Evolutionary conservation across 345 rosid genomes (phyloP).

Genomic region (Melaleuca alternifolia): DNA sequence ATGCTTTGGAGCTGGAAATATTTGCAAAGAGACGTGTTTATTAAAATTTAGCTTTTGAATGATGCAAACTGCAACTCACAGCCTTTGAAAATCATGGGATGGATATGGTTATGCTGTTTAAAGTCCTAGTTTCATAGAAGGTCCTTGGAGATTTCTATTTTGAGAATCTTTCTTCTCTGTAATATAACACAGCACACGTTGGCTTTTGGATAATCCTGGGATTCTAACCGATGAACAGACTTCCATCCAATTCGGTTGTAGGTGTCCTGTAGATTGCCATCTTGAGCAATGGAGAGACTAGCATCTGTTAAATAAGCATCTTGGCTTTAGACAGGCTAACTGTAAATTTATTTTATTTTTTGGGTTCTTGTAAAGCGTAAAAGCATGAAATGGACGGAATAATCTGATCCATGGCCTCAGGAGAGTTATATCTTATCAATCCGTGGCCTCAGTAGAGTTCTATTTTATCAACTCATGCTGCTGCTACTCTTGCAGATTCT

Average conservation of each 20-base stretch:
- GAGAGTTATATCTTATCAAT: background rate
- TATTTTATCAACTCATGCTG: background rate
- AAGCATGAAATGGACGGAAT: background rate
- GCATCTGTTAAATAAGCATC: background rate
- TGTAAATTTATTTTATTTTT: background rate
- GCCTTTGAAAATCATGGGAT: background rate
- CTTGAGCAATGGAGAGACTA: background rate
- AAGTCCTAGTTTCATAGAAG: background rate
- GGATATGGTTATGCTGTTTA: background rate
- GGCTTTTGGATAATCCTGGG: background rate
- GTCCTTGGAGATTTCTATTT: background rate
- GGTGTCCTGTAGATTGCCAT: background rate
- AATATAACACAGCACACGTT: background rate
- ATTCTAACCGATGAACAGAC: background rate
- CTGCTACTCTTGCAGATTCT: slow-evolving; percentile 47
- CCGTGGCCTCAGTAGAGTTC: background rate
- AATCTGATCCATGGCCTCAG: background rate
- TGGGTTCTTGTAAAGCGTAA: background rate
- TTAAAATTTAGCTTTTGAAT: background rate
- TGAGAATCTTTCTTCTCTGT: background rate
- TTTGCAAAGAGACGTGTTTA: background rate
- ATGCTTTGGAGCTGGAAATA: background rate
- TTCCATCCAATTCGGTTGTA: background rate
- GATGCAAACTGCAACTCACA: background rate
- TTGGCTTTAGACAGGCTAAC: background rate